phyloP scores from a whole-genome alignment of 2,329 filamentous ascomycete species.

The Diaporthe sp. region DNA sequence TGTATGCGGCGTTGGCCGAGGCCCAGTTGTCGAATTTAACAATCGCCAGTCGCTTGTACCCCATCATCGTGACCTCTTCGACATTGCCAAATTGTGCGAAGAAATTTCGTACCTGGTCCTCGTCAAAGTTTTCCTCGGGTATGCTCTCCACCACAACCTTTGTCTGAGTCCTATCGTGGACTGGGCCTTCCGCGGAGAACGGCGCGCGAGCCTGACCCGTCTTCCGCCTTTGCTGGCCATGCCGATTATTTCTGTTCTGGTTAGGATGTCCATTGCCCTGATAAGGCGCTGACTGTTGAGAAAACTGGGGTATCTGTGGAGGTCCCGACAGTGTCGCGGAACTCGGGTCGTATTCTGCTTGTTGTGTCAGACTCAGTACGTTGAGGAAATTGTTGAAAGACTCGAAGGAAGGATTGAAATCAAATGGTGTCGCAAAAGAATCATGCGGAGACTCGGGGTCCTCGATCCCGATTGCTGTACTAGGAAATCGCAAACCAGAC shows the following conservation, averaged over 20 bases:
- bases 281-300: background rate
- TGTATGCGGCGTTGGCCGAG: slow-evolving; percentile 78
- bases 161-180: slow-evolving; percentile 73
- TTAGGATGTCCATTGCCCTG: slow-evolving; percentile 44
- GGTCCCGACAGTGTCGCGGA: slow-evolving; percentile 41
- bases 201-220: slow-evolving; percentile 59
- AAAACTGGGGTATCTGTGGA: slow-evolving; percentile 34
- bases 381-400: background rate
- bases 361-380: slow-evolving; percentile 19
- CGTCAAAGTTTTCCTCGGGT: slow-evolving; percentile 77
- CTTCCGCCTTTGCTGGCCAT: slow-evolving; percentile 51
- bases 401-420: background rate
- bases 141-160: slow-evolving; percentile 84
- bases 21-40: slow-evolving; percentile 78
- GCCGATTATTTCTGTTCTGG: slow-evolving; percentile 53
- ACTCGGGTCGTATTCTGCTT: slow-evolving; percentile 65
- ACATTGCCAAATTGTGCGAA: slow-evolving; percentile 81
- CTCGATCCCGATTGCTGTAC: background rate
- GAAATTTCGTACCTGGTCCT: slow-evolving; percentile 75
- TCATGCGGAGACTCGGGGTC: background rate
- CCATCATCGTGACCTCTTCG: slow-evolving; percentile 73
- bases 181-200: slow-evolving; percentile 75
- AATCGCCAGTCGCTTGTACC: slow-evolving; percentile 75
- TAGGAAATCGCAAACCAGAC: slow-evolving; percentile 14
- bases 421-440: background rate